Base-by-base conservation (phyloP, 495 filamentous ascomycete species). In the Penicillium pulvis region DNA sequence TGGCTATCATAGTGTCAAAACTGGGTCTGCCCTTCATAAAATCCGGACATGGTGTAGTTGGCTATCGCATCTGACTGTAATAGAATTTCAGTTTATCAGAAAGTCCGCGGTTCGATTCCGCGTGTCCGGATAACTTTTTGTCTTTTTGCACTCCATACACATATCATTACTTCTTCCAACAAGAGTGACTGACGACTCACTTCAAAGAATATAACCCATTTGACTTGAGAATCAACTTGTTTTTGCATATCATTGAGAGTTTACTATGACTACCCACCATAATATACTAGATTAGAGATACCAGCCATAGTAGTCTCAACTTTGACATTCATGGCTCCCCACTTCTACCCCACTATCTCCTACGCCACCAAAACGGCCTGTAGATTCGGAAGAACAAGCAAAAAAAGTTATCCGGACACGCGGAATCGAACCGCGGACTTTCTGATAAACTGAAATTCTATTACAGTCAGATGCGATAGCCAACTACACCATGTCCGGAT, bases 21-120 rank as follows among this genome's bases (percentile, higher is more conserved):
- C 2, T 31, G 0, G 2, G 6, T 0, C 0, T n/a, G 9, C 1
- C 3, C 5, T 9, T 31, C 26, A 28, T 30, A 4, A 49, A 49
- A 49, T 49, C 46, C 26, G 26, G 46, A 30, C 46, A 30, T 49
- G 46, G 46, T 49, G 46, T 49, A 49, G 46, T 49, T 49, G 46
- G 46, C 26, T 49, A 49, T 49, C 46, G 46, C 46, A 49, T 49
- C 46, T 49, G 46, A 49, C 46, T 49, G 46, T 49, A 49, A 49
- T 49, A 41, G 39, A 41, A 17, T 49, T 49, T 30, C 26, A 49
- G 23, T 28, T 49, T 10, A 49, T 49, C 46, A 49, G 46, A 49
- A 49, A 49, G 46, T 49, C 46, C 46, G 46, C 46, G 46, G 46
- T 49, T 49, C 46, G 46, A 49, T 49, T 49, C 46, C 46, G 46